Base-by-base conservation (phyloP, 2,329 filamentous ascomycete species). In the Orbilia oligospora region DNA sequence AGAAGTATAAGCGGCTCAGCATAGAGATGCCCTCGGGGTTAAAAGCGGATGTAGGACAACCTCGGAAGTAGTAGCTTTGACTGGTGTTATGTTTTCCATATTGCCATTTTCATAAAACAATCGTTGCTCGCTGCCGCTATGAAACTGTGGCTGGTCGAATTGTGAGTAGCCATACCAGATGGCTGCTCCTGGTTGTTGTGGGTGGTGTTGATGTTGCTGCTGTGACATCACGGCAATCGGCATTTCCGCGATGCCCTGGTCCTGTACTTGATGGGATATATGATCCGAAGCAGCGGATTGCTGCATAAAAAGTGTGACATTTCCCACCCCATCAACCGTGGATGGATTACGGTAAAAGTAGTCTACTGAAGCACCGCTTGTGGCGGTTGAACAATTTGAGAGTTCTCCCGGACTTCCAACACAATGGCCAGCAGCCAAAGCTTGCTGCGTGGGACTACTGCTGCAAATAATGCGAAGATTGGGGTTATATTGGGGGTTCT, bases 391-490 rank as follows among this genome's bases (percentile, higher is more conserved):
- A 5, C 86, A 85, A 0, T 88, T 87, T 5, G 89, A 90, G 83
- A 89, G 90, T 81, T 86, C 87, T 73, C 85, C 87, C 0, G 89
- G 89, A 81, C 89, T 90, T 83, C 87, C 90, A 80, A 88, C 87
- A 4, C 86, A 85, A 27, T 86, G 83, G 77, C 88, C 86, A 55
- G 85, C 85, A 30, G 84, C 82, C 27, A 84, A 64, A 8, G 82
- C 81, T 16, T 87, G 84, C 5, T 86, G 82, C n/a, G 85, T 84
- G 80, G 88, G 89, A 0, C 88, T 85, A 22, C 90, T 87, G 64
- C 88, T 87, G 20, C 81, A 51, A 86, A 84, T 53, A 85, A 84
- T 71, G 88, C 87, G 27, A 86, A 84, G 56, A 86, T 86, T 80
- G 87, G 86, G 41, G 86, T 85, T n/a, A 86, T 85, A 63, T 89